A percentile compares a stretch with the other conserved stretches of the same genome.
Conservation (phyloP, 371 early-diverging fungal species). For the Gilbertella persicaria region DNA sequence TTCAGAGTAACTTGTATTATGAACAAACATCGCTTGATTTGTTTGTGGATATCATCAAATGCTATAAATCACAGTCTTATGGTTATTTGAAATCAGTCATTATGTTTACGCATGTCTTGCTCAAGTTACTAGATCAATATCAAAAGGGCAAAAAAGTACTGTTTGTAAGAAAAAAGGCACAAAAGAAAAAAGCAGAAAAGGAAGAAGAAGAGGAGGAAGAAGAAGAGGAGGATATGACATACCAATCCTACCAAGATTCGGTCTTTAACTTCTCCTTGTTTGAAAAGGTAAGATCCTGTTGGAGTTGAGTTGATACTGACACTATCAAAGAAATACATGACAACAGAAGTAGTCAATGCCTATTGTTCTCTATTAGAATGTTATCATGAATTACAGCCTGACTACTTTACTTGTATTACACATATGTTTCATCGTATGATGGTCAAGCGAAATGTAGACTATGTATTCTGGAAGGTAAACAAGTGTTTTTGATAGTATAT, state of each 20-base stretch:
- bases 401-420: slow-evolving; percentile 54
- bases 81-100: slow-evolving; percentile 61
- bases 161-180: slow-evolving; percentile 47
- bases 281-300: slow-evolving; percentile 50
- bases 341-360: slow-evolving; percentile 48
- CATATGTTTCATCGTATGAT: slow-evolving; percentile 70
- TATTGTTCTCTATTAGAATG: slow-evolving; percentile 58
- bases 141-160: slow-evolving; percentile 55
- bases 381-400: slow-evolving; percentile 47
- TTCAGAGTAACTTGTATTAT: slow-evolving; percentile 74
- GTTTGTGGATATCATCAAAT: slow-evolving; percentile 48
- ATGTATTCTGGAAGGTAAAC: slow-evolving; percentile 60
- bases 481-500: not conserved
- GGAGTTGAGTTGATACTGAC: not conserved
- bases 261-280: slow-evolving; percentile 59
- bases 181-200: slow-evolving; percentile 3
- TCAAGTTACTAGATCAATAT: slow-evolving; percentile 64
- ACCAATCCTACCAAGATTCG: slow-evolving; percentile 46
- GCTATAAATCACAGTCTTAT: slow-evolving; percentile 48
- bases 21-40: slow-evolving; percentile 66
- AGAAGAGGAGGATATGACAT: slow-evolving; percentile 26
- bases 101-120: slow-evolving; percentile 57
- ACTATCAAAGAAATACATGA: slow-evolving; percentile 52
- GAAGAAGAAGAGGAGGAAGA: slow-evolving; percentile 15
- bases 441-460: slow-evolving; percentile 58